Conservation (phyloP, 1,284 basidiomycete genomes). For the Phellopilus nigrolimitatus region DNA sequence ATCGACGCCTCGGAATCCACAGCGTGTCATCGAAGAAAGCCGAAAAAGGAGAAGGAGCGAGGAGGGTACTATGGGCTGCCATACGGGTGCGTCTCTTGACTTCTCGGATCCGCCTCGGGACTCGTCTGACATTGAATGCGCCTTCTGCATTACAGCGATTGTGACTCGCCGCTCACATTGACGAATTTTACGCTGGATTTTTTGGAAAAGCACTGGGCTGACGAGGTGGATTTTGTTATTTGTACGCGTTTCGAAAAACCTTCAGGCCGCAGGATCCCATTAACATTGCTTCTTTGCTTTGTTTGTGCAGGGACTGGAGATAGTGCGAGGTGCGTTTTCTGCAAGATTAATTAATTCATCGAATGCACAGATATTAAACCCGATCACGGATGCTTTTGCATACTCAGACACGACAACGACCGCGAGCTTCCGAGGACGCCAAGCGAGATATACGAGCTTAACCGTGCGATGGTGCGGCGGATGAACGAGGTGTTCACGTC, state of each 20-base stretch:
- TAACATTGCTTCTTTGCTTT: background rate
- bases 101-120: background rate
- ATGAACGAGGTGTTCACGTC: constrained; percentile 69
- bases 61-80: constrained; percentile 58
- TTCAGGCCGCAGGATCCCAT: background rate
- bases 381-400: background rate
- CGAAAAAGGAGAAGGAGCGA: constrained; percentile 47
- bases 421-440: constrained; percentile 73
- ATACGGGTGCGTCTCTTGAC: constrained; percentile 43
- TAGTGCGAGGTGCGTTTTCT: constrained; percentile 66
- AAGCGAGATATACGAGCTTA: constrained; percentile 77
- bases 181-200: constrained; percentile 81
- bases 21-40: constrained; percentile 62
- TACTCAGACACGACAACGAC: constrained; percentile 86
- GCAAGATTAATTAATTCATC: background rate
- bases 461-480: constrained; percentile 61
- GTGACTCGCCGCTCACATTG: constrained; percentile 78
- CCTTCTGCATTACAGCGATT: constrained; percentile 51
- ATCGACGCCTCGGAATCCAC: constrained; percentile 44
- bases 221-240: constrained; percentile 86
- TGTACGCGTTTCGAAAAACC: constrained; percentile 41
- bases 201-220: constrained; percentile 75
- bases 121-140: background rate
- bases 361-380: background rate
- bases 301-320: constrained; percentile 77